Percentiles rank a stretch among this genome's conserved stretches.
These are phyloP conservation scores for Boletus pseudo-olivaceus DNA, from an alignment of 768 basidiomycete genomes.

Conservation along the genomic window DNA sequence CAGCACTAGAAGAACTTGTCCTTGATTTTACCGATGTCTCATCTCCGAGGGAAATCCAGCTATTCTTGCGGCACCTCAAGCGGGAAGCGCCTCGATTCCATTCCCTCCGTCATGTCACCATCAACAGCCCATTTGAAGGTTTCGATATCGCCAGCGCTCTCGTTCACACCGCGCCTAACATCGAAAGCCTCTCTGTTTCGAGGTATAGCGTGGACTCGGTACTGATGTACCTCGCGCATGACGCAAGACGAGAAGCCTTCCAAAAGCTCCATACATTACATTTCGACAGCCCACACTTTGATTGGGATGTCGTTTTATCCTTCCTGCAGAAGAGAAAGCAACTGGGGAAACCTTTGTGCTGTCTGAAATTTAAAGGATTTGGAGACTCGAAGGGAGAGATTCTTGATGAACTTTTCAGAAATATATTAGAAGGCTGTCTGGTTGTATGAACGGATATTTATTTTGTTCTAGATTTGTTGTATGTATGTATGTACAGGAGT, in stretches of 20 bases:
- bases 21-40: slow-evolving; percentile 26
- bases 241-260: slow-evolving; percentile 28
- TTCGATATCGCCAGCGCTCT: slow-evolving; percentile 22
- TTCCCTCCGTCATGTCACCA: slow-evolving; percentile 21
- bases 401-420: slow-evolving; percentile 20
- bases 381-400: slow-evolving; percentile 14
- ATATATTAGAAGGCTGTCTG: slow-evolving; percentile 21
- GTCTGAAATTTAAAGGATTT: slow-evolving; percentile 23
- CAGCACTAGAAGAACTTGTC: slow-evolving; percentile 22
- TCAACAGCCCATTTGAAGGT: slow-evolving; percentile 25
- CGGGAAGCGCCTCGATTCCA: slow-evolving; percentile 25
- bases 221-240: slow-evolving; percentile 23
- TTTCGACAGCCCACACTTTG: slow-evolving; percentile 26
- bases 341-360: slow-evolving; percentile 15
- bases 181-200: slow-evolving; percentile 24
- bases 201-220: slow-evolving; percentile 24
- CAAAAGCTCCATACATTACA: slow-evolving; percentile 14
- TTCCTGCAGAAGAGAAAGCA: slow-evolving; percentile 25
- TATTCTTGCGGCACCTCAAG: slow-evolving; percentile 27
- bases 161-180: slow-evolving; percentile 24
- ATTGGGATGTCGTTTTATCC: slow-evolving; percentile 27
- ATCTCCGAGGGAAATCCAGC: slow-evolving; percentile 27
- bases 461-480: not conserved
- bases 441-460: slow-evolving; percentile 7
- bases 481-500: too few relatives aligned